Percentiles rank a stretch among this genome's conserved stretches.
phyloP scores from a whole-genome alignment of 2,329 filamentous ascomycete genomes.

The Fusarium poae region DNA sequence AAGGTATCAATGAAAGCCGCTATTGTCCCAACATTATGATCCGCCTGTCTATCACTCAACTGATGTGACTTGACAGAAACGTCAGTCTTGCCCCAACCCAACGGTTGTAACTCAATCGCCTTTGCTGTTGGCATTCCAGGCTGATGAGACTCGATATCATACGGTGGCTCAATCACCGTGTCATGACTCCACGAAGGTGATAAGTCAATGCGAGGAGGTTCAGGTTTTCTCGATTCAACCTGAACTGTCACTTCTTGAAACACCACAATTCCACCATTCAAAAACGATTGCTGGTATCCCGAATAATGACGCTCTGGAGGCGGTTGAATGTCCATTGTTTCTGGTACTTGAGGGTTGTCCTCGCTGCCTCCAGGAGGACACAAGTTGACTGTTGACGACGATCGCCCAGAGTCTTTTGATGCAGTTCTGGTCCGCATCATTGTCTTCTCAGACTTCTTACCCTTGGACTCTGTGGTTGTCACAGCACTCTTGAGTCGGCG shows the following conservation, averaged over 20 bases:
- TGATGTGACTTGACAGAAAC: conserved; percentile 25
- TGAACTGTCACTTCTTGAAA: conserved; percentile 30
- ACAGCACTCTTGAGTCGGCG: conserved; percentile 3
- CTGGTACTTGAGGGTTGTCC: not conserved
- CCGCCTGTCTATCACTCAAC: not conserved
- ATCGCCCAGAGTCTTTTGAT: conserved; percentile 13
- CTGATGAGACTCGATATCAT: not conserved
- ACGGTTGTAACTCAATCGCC: conserved; percentile 12
- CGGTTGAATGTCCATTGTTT: not conserved
- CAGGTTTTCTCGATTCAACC: conserved; percentile 10
- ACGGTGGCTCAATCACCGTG: conserved; percentile 2
- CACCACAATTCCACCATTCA: conserved; percentile 19
- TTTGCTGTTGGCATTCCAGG: conserved; percentile 3
- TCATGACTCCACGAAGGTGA: conserved; percentile 15
- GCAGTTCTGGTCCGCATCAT: not conserved
- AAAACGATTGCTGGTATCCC: conserved; percentile 4
- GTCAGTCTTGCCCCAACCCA: conserved; percentile 20
- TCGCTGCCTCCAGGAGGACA: conserved; percentile 7
- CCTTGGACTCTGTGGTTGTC: not conserved
- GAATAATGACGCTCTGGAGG: conserved; percentile 10
- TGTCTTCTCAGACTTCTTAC: not conserved
- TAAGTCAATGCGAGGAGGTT: conserved; percentile 1
- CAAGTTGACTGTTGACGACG: conserved; percentile 17
- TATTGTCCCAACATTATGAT: conserved; percentile 13
- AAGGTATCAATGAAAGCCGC: conserved; percentile 20